These are phyloP conservation scores for Pythium grandisporangium DNA, from an alignment of 352 stramenopile species.

Conservation along the genomic window DNA sequence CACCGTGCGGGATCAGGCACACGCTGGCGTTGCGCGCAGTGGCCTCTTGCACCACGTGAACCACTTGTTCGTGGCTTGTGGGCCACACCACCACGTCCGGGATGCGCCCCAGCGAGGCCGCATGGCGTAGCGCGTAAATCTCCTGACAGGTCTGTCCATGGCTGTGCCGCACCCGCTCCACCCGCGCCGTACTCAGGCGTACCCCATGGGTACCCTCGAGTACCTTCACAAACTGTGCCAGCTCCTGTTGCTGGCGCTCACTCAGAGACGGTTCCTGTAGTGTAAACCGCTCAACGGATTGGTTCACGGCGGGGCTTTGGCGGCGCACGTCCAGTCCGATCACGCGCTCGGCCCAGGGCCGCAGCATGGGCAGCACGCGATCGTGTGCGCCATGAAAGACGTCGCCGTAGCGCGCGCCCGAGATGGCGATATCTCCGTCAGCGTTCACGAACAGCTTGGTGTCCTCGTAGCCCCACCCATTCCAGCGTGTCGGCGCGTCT, in stretches of 20 bases:
- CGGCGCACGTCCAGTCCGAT: constrained; percentile 39
- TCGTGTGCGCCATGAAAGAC: constrained; percentile 35
- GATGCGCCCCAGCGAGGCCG: constrained; percentile 38
- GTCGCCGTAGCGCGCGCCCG: constrained; percentile 41
- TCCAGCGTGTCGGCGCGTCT: constrained; percentile 43
- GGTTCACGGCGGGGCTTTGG: constrained; percentile 22
- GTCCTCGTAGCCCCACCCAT: constrained; percentile 66
- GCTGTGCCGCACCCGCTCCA: constrained; percentile 54
- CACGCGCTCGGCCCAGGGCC: constrained; percentile 45
- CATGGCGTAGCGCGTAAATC: constrained; percentile 46
- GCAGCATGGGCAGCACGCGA: constrained; percentile 36
- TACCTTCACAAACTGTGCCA: constrained; percentile 23
- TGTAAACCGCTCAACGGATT: constrained; percentile 19
- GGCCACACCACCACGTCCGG: constrained; percentile 91
- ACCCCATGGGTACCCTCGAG: constrained; percentile 14
- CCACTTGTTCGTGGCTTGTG: constrained; percentile 68
- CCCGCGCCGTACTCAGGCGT: constrained; percentile 23
- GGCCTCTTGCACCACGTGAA: constrained; percentile 69
- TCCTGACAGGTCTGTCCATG: constrained; percentile 72
- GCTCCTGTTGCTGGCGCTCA: constrained; percentile 9
- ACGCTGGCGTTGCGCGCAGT: constrained; percentile 39
- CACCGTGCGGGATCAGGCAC: constrained; percentile 92
- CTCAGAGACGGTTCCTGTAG: constrained; percentile 6
- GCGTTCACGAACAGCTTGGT: constrained; percentile 61
- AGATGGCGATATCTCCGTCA: constrained; percentile 45